Conservation (phyloP, 352 stramenopile species). For the Phytophthora chlamydospora region DNA sequence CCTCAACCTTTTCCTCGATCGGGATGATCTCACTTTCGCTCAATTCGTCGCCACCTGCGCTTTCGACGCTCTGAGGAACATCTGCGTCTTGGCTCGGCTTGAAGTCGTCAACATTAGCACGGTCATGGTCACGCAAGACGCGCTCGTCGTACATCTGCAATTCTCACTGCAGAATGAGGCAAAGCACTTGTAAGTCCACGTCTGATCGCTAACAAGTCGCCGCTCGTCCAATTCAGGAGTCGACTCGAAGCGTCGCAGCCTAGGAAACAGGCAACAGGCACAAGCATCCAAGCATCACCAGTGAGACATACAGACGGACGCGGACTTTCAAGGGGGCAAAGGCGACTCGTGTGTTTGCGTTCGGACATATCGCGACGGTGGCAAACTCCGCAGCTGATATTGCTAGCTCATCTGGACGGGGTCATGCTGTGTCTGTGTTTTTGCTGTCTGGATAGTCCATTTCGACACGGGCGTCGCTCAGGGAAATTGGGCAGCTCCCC, state of each 20-base stretch:
- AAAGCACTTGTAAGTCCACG: neutral
- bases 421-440: constrained; percentile 37
- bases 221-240: neutral
- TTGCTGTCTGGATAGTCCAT: constrained; percentile 17
- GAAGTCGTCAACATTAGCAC: neutral
- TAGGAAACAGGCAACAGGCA: constrained; percentile 7
- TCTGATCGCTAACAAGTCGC: no score
- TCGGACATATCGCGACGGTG: constrained; percentile 18
- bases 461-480: constrained; percentile 13
- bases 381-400: constrained; percentile 12
- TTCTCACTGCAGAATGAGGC: neutral
- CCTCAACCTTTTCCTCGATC: neutral
- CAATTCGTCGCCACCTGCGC: neutral
- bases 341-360: constrained; percentile 28
- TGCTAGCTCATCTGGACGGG: constrained; percentile 19
- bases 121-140: neutral
- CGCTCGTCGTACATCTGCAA: constrained; percentile 15
- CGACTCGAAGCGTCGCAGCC: constrained; percentile 25
- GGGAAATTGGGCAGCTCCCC: constrained; percentile 15
- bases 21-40: neutral
- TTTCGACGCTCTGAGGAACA: constrained; percentile 1
- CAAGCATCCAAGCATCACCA: neutral
- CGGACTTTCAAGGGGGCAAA: constrained; percentile 29
- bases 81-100: neutral
- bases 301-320: constrained; percentile 4